Base-by-base conservation (phyloP, 352 stramenopile genomes). In the Pythium diclinum region DNA sequence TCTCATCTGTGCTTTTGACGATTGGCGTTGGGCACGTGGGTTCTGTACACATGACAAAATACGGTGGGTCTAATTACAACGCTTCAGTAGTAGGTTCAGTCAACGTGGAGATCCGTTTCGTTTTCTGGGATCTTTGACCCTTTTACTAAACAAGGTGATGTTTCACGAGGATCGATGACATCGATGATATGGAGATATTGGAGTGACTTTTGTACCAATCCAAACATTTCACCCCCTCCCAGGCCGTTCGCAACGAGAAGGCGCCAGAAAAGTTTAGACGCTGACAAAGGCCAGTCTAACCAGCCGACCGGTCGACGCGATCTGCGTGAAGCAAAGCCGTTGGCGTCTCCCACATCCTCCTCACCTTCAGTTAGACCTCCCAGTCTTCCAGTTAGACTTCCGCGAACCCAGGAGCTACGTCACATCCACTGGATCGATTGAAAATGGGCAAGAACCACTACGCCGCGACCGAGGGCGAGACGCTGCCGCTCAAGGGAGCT, bases 401-500 rank as follows among this genome's bases (percentile, higher is more conserved):
- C 21, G 11, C 17, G 6, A 4, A 51, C 44, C 44, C 6, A 51
- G n/a, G 19, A 51, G 44, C 44, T 28, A 30, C 44, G 17, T 17
- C 32, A 23, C 32, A 54, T 19, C 16, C 56, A n/a, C n/a, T n/a
- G n/a, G n/a, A n/a, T n/a, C n/a, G n/a, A n/a, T 52, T 25, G 8
- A 63, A 0, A 25, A 72, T 72, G 69, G 64, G 56, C 61, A 81
- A 75, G 63, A 72, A 78, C 65, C 53, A 63, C 6, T 83, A 81
- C 70, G 73, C 68, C 25, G 78, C 68, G 40, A 79, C 74, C 48
- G 68, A 84, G 47, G 59, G 62, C 57, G 81, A 90, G 72, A 82
- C 68, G 16, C 76, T 73, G 67, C 82, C 82, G 59, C 75, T 91
- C 49, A 85, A 85, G 63, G 67, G 59, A 40, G 53, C 63, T 28